phyloP scores from a whole-genome alignment of 169 alveolate genomes.

The Babesia ovata region DNA sequence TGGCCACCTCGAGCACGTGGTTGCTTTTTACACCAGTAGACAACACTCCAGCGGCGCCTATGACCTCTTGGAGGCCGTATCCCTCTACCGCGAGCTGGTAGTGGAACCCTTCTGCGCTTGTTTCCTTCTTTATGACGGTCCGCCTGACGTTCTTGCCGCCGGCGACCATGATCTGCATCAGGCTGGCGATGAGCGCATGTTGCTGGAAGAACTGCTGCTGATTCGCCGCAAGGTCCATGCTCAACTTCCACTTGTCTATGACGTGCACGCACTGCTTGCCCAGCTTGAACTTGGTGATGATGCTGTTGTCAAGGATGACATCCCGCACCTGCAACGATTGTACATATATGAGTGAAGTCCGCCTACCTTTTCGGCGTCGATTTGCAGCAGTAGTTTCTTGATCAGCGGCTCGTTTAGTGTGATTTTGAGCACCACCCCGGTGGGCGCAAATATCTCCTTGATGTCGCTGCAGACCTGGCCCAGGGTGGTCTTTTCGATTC shows the following conservation, averaged over 20 bases:
- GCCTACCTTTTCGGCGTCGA: conserved; percentile 82
- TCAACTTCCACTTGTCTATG: conserved; percentile 72
- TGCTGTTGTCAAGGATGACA: conserved; percentile 80
- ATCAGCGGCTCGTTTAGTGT: conserved; percentile 87
- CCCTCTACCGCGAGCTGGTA: conserved; percentile 93
- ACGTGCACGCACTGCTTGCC: conserved; percentile 73
- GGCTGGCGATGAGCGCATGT: conserved; percentile 73
- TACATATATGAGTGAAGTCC: not conserved
- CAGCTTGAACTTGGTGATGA: conserved; percentile 83
- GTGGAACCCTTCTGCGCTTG: conserved; percentile 62
- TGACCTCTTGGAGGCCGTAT: conserved; percentile 88
- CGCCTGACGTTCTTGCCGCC: conserved; percentile 81
- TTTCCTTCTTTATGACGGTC: conserved; percentile 85
- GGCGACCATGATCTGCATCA: conserved; percentile 74
- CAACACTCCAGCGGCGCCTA: conserved; percentile 92
- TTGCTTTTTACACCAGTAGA: conserved; percentile 87
- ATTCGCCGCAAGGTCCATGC: conserved; percentile 56
- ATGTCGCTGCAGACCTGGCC: conserved; percentile 84
- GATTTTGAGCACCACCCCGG: conserved; percentile 87
- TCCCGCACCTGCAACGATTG: conserved; percentile 67
- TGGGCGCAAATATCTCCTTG: conserved; percentile 89
- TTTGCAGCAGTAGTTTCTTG: conserved; percentile 81
- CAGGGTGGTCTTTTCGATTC: conserved; percentile 87
- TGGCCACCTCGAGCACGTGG: conserved; percentile 92
- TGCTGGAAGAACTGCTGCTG: conserved; percentile 79